Evolutionary conservation across 2,329 filamentous ascomycete genomes (phyloP), one percentile per base, ranked within the genome.

Genomic region (Plenodomus tracheiphilus): DNA sequence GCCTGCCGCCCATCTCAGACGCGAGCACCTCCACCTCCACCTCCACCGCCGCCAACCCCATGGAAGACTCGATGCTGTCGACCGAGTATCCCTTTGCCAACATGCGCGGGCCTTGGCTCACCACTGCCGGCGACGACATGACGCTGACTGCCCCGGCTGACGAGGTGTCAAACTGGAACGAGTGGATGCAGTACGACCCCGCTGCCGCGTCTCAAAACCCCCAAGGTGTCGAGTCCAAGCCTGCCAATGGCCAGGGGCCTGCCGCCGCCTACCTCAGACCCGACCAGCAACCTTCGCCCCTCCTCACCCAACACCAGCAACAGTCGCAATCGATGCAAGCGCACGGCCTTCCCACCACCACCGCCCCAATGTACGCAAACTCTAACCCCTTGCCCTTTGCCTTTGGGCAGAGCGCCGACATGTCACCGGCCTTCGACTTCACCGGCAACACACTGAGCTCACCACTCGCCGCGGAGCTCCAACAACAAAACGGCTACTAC

Each of bases 151-250:
- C 68, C 11, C 48, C 67, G 9, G 58, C 66, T 47, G 65, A 68
- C 39, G 61, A 70, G 21, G 59, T 68, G 41, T 47, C 56, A 38
- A 65, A 73, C 56, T 79, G 76, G 75, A 75, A 74, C 57, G 73
- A 78, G 38, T 79, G 74, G 74, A 74, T 79, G 69, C 67, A 74
- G 47, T 78, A 74, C 74, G 74, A 78, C 61, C 74, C 75, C 40
- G 28, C 28, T 32, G 65, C 72, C 39, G 44, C 62, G 49, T 62
- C 69, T 41, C 68, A 71, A 56, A 57, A 62, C 35, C 30, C 59
- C 35, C 54, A 59, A 47, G 47, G 15, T 16, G 49, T 51, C 47
- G 55, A 62, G 9, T 13, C 60, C 45, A 67, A 67, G 50, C 54
- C 61, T 13, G 48, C 59, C 39, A 61, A 61, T 42, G 50, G 51